phyloP scores from a whole-genome alignment of 2,329 filamentous ascomycete genomes.

The Colletotrichum coccodes region DNA sequence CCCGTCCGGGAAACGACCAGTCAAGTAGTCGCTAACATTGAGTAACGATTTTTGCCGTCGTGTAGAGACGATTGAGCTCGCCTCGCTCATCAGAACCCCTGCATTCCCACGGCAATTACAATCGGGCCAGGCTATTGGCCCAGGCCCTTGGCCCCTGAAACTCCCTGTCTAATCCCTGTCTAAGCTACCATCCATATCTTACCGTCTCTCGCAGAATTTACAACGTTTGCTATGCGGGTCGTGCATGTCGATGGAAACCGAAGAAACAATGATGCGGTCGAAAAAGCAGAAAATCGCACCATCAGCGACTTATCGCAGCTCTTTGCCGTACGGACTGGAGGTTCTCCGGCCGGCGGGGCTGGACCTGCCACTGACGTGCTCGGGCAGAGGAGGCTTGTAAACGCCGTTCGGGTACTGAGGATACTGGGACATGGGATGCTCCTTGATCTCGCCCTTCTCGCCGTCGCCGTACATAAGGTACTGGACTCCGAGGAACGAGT shows the following conservation, averaged over 20 bases:
- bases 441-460: conserved; percentile 48
- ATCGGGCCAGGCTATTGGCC: too few species aligned
- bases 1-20: neutral
- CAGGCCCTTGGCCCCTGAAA: conserved; percentile 22
- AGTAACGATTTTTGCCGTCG: conserved; percentile 36
- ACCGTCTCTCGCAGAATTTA: conserved; percentile 14
- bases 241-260: conserved; percentile 10
- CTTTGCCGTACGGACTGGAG: conserved; percentile 40
- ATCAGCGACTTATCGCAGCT: conserved; percentile 10
- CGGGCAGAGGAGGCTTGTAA: conserved; percentile 43
- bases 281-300: neutral
- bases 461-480: conserved; percentile 76
- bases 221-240: neutral
- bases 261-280: neutral
- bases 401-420: conserved; percentile 41
- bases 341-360: conserved; percentile 52
- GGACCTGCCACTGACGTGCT: conserved; percentile 45
- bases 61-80: conserved; percentile 28
- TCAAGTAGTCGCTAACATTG: conserved; percentile 36
- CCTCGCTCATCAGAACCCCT: conserved; percentile 27
- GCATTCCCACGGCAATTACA: conserved; percentile 26
- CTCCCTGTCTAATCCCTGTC: conserved; percentile 32
- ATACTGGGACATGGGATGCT: conserved; percentile 44
- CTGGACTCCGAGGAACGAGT: conserved; percentile 78
- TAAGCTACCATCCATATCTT: conserved; percentile 21